These are phyloP conservation scores for Pezicula radicicola DNA, from an alignment of 2,329 filamentous ascomycete species.

Conservation along the genomic window DNA sequence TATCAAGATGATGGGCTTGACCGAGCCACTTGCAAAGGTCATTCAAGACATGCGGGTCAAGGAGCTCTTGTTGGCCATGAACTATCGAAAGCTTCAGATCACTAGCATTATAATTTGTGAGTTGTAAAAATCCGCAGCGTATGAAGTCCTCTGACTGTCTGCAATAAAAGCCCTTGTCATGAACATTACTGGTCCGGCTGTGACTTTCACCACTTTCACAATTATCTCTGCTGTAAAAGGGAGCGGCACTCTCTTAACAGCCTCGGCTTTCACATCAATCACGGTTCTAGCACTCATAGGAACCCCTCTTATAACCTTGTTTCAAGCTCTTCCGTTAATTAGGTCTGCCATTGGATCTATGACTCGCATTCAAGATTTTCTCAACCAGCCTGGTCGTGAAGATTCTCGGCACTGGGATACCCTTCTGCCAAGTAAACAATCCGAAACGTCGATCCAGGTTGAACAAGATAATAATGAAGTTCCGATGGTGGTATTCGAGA, in stretches of 20 bases:
- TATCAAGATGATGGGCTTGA: constrained; percentile 30
- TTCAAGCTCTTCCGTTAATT: constrained; percentile 34
- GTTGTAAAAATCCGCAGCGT: not conserved
- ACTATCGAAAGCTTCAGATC: constrained; percentile 6
- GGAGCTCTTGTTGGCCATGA: constrained; percentile 11
- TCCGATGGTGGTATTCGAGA: constrained; percentile 12
- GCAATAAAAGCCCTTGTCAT: constrained; percentile 12
- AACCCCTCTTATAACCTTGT: constrained; percentile 35
- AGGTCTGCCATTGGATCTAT: constrained; percentile 35
- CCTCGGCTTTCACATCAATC: constrained; percentile 36
- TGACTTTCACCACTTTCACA: constrained; percentile 35
- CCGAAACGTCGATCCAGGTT: not conserved
- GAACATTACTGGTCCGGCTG: constrained; percentile 29
- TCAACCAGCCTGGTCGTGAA: constrained; percentile 6
- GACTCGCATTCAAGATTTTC: constrained; percentile 35
- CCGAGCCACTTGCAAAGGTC: constrained; percentile 25
- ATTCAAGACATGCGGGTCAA: constrained; percentile 31
- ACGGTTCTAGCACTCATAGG: constrained; percentile 36
- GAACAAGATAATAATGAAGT: not conserved
- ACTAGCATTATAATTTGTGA: not conserved
- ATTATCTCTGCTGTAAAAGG: constrained; percentile 22
- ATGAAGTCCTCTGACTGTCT: constrained; percentile 7
- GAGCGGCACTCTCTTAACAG: constrained; percentile 18
- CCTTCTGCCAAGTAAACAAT: not conserved
- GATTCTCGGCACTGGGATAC: not conserved